These are phyloP conservation scores for Diaporthe helianthi DNA, from an alignment of 2,329 filamentous ascomycete genomes.

Conservation along the genomic window DNA sequence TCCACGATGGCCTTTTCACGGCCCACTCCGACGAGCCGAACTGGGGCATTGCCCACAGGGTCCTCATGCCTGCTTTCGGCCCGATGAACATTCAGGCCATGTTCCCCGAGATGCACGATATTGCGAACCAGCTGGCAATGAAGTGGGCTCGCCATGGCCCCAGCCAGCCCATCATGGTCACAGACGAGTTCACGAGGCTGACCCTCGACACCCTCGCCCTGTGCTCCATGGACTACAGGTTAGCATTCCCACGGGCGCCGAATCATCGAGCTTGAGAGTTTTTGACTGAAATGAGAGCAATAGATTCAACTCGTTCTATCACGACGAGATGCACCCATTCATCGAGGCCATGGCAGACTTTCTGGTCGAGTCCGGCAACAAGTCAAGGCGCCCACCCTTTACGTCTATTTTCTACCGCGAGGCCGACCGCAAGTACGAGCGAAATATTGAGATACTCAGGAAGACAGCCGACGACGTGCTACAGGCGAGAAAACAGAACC, in stretches of 20 bases:
- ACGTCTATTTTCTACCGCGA: constrained; percentile 57
- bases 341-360: constrained; percentile 71
- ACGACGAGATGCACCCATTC: constrained; percentile 73
- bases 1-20: constrained; percentile 71
- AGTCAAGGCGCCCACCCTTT: constrained; percentile 55
- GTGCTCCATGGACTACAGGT: constrained; percentile 71
- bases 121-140: constrained; percentile 69
- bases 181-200: constrained; percentile 75
- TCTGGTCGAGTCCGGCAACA: constrained; percentile 61
- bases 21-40: constrained; percentile 55
- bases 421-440: constrained; percentile 57
- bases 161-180: constrained; percentile 61
- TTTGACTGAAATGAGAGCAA: neutral
- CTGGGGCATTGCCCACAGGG: constrained; percentile 72
- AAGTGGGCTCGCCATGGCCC: constrained; percentile 73
- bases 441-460: constrained; percentile 62
- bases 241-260: too few species aligned
- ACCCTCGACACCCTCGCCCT: constrained; percentile 76
- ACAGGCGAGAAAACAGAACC: constrained; percentile 61
- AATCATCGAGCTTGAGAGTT: too few species aligned
- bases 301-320: constrained; percentile 76
- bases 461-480: constrained; percentile 67
- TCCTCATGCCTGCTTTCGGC: constrained; percentile 73
- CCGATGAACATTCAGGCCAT: constrained; percentile 71
- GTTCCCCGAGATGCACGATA: constrained; percentile 75